Evolutionary conservation across 2,329 filamentous ascomycete genomes (phyloP).

Genomic region (Neurospora crassa): DNA sequence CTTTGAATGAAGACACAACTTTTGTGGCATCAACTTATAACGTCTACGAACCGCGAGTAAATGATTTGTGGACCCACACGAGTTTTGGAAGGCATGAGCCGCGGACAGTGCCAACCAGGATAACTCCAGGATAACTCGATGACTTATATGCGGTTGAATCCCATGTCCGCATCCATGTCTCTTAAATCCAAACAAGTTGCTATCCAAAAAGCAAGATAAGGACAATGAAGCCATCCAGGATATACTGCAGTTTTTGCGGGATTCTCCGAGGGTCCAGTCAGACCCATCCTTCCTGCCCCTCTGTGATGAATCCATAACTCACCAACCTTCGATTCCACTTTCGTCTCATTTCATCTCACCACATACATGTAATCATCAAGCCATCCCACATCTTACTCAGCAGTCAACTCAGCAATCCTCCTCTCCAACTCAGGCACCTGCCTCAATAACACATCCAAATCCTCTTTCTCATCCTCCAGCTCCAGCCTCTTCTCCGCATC

Average conservation of each 20-base stretch:
- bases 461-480: constrained; percentile 94
- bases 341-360: background rate
- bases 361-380: background rate
- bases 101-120: background rate
- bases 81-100: no score
- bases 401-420: constrained; percentile 69
- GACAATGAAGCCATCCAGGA: background rate
- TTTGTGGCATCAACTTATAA: no score
- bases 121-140: background rate
- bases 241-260: background rate
- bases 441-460: constrained; percentile 75
- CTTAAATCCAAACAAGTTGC: background rate
- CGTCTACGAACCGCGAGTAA: no score
- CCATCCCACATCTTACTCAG: constrained; percentile 19
- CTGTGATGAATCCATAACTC: background rate
- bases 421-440: constrained; percentile 83
- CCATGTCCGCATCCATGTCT: background rate
- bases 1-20: no score
- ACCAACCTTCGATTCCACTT: background rate
- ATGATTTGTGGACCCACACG: no score
- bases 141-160: background rate
- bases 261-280: background rate
- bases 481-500: constrained; percentile 79
- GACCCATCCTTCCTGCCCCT: background rate
- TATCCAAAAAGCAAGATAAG: background rate